Percentiles rank a stretch among this genome's conserved stretches.
Conservation (phyloP, 75 land plant genomes). For the Isoetes taiwanensis region DNA sequence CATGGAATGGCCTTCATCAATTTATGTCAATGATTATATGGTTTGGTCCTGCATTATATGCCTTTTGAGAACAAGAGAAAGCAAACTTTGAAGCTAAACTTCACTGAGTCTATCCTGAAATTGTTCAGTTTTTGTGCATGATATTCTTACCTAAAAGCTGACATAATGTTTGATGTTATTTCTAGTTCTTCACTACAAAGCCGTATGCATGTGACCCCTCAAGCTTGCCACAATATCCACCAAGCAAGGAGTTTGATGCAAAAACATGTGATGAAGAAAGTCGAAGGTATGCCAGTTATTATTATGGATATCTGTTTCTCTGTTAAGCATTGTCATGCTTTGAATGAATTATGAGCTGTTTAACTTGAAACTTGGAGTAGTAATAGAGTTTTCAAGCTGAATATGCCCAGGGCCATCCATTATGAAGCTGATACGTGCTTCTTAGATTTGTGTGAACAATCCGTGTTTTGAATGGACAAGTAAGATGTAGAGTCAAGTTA, state of each 20-base stretch:
- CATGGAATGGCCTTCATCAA: no score
- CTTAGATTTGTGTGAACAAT: no score
- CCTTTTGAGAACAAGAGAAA: no score
- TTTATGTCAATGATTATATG: no score
- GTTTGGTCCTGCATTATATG: no score
- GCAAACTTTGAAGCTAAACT: no score
- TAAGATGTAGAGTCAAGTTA: no score
- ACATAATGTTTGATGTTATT: background rate
- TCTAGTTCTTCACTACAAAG: slow-evolving; percentile 43
- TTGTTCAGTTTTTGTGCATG: background rate
- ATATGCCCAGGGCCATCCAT: no score
- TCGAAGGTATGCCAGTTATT: slow-evolving; percentile 31
- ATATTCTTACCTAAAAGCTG: background rate
- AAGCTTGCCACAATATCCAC: slow-evolving; percentile 44
- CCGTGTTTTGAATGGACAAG: no score
- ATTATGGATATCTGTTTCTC: background rate
- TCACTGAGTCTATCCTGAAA: background rate
- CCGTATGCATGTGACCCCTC: slow-evolving; percentile 52
- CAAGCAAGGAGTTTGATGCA: slow-evolving; percentile 53
- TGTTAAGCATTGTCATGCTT: background rate
- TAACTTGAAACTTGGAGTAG: background rate
- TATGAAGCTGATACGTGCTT: no score
- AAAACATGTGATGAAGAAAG: slow-evolving; percentile 39
- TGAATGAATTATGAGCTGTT: background rate
- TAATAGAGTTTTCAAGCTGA: no score